phyloP scores from a whole-genome alignment of 2,329 filamentous ascomycete species.

The Calonectria naviculata region DNA sequence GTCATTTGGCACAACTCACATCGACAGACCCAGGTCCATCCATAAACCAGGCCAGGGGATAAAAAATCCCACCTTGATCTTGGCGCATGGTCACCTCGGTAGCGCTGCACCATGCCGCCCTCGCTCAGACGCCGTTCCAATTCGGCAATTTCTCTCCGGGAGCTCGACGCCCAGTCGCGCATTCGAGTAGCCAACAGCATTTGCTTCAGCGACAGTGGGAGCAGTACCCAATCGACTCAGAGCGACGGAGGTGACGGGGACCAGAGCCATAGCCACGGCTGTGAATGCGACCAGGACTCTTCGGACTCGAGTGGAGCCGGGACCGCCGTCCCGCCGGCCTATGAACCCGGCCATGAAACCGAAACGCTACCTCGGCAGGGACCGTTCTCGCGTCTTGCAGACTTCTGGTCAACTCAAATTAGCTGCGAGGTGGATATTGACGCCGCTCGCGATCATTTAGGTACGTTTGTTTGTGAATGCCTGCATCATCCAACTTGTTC shows the following conservation, averaged over 20 bases:
- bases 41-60: background rate
- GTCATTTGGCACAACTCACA: background rate
- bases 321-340: conserved; percentile 37
- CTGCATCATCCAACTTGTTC: background rate
- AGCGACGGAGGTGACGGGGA: conserved; percentile 5
- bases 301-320: conserved; percentile 32
- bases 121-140: conserved; percentile 23
- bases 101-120: conserved; percentile 17
- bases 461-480: conserved; percentile 25
- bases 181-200: background rate
- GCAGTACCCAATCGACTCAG: background rate
- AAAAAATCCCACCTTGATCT: background rate
- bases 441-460: conserved; percentile 38
- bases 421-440: conserved; percentile 40
- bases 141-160: conserved; percentile 37
- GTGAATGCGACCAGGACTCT: background rate
- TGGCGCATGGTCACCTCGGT: background rate
- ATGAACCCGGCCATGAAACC: conserved; percentile 13
- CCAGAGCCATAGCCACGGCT: background rate
- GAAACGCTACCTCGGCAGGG: conserved; percentile 11
- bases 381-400: conserved; percentile 15
- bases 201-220: conserved; percentile 1
- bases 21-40: background rate
- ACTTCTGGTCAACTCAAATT: conserved; percentile 34
- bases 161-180: conserved; percentile 19